These are phyloP conservation scores for Theileria annulata DNA, from an alignment of 169 alveolate species.

Conservation along the genomic window DNA sequence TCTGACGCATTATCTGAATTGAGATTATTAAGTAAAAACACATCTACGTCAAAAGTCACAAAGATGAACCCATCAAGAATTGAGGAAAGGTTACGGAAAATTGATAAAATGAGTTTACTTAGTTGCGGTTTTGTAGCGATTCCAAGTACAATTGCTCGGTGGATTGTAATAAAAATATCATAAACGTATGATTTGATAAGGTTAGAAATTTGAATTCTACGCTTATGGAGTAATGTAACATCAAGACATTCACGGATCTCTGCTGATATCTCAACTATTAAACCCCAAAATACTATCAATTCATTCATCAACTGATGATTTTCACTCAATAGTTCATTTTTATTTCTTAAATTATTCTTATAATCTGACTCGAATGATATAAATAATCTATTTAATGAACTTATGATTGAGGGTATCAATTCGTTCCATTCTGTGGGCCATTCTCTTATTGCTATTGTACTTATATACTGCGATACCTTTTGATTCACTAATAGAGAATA, in stretches of 20 bases:
- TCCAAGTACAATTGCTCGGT: slow-evolving; percentile 58
- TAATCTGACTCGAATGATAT: slow-evolving; percentile 25
- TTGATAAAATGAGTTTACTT: slow-evolving; percentile 34
- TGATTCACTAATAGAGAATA: slow-evolving; percentile 52
- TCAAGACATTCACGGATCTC: slow-evolving; percentile 58
- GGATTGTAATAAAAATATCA: slow-evolving; percentile 48
- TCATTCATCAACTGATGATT: slow-evolving; percentile 44
- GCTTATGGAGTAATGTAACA: slow-evolving; percentile 51
- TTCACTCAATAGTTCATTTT: slow-evolving; percentile 49
- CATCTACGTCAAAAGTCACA: slow-evolving; percentile 61
- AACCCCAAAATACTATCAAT: slow-evolving; percentile 46
- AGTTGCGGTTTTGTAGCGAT: slow-evolving; percentile 42
- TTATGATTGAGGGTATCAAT: slow-evolving; percentile 42
- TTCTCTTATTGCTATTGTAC: slow-evolving; percentile 63
- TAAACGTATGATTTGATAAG: slow-evolving; percentile 40
- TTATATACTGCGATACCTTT: slow-evolving; percentile 52
- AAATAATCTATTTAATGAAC: slow-evolving; percentile 44
- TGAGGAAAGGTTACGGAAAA: slow-evolving; percentile 51
- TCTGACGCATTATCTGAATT: slow-evolving; percentile 37
- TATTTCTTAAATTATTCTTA: slow-evolving; percentile 31
- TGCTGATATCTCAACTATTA: slow-evolving; percentile 48
- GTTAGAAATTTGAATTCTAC: slow-evolving; percentile 40
- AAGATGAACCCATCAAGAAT: slow-evolving; percentile 62
- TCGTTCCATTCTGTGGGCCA: slow-evolving; percentile 62
- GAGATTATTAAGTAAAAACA: slow-evolving; percentile 34